These are phyloP conservation scores for Brassica napus DNA, from an alignment of 345 rosid genomes.

Conservation along the genomic window Da-Ae NC_063450.1:21928501-21929000, in stretches of 20 bases:
- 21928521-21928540: neutral
- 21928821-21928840: constrained; percentile 32
- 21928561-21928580: neutral
- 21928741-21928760: constrained; percentile 23
- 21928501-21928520: constrained; percentile 13
- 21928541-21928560: constrained; percentile 1
- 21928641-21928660: constrained; percentile 7
- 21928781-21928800: constrained; percentile 12
- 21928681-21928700: neutral
- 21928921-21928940: constrained; percentile 36
- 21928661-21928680: constrained; percentile 9
- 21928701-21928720: neutral
- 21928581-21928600: constrained; percentile 14
- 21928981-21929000: constrained; percentile 39
- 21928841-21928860: constrained; percentile 19
- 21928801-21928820: constrained; percentile 10
- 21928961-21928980: constrained; percentile 28
- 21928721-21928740: constrained; percentile 5
- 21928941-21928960: constrained; percentile 36
- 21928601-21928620: constrained; percentile 3
- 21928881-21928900: constrained; percentile 32
- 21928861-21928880: constrained; percentile 26
- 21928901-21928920: constrained; percentile 29
- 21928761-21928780: constrained; percentile 4
- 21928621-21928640: constrained; percentile 20